phyloP scores from a whole-genome alignment of 192 early-diverging fungal species.

The Rhizoclosmatium sp. region DNA sequence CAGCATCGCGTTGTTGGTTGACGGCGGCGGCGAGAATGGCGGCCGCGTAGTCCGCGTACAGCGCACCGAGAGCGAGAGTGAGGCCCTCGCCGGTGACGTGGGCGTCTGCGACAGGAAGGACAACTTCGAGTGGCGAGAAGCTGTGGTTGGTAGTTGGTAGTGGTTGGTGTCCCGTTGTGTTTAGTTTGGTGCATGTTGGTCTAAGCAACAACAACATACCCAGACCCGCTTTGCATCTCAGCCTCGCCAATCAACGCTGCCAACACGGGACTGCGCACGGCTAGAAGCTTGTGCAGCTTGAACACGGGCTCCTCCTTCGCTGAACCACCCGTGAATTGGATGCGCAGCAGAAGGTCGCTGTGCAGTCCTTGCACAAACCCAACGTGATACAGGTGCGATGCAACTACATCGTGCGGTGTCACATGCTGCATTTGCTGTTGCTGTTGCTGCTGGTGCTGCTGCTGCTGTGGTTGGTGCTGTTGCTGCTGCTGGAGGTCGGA shows the following conservation, averaged over 20 bases:
- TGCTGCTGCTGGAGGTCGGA: not conserved
- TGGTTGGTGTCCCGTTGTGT: too few species aligned
- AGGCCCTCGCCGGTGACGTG: slow-evolving; percentile 63
- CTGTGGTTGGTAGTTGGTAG: too few species aligned
- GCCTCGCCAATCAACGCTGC: slow-evolving; percentile 46
- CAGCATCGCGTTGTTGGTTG: slow-evolving; percentile 2
- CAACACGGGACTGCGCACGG: slow-evolving; percentile 53
- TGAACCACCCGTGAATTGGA: slow-evolving; percentile 20
- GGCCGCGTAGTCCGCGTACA: slow-evolving; percentile 58
- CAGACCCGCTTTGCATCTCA: slow-evolving; percentile 32
- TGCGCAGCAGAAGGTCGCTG: slow-evolving; percentile 54
- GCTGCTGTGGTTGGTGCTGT: slow-evolving; percentile 9
- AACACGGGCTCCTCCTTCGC: slow-evolving; percentile 46
- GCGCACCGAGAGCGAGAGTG: slow-evolving; percentile 56
- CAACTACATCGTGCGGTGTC: slow-evolving; percentile 57
- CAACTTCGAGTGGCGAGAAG: slow-evolving; percentile 34
- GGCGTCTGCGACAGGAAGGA: slow-evolving; percentile 52
- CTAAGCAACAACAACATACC: slow-evolving; percentile 7
- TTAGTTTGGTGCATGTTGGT: too few species aligned
- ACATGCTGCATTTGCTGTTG: slow-evolving; percentile 14
- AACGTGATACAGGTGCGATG: slow-evolving; percentile 60
- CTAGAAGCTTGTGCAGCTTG: slow-evolving; percentile 63
- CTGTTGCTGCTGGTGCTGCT: not conserved
- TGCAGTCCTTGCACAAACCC: slow-evolving; percentile 58
- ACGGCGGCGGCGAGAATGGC: slow-evolving; percentile 28